Base-by-base conservation (phyloP, 2,329 filamentous ascomycete genomes). In the Sporothrix brunneoviolacea region DNA sequence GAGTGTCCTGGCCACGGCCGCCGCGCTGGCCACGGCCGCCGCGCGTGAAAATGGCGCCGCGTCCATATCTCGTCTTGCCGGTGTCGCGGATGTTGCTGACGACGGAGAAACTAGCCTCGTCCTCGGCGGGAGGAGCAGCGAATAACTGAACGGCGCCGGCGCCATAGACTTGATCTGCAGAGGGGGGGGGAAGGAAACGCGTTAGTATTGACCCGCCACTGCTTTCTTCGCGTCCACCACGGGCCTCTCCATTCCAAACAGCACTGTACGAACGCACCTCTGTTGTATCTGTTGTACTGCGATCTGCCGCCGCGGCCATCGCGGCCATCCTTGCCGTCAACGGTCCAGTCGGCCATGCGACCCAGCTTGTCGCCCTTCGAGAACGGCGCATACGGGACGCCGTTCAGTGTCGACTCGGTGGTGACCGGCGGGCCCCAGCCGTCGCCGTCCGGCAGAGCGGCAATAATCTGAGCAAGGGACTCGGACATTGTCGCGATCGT, bases 361-460 rank as follows among this genome's bases (percentile, higher is more conserved):
- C 93, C 93, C 54, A 98, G 78, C 79, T 96, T 97, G 76, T 98
- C 93, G 67, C 89, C 90, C 73, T 98, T 98, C 60, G 91, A 96
- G 77, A 93, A 98, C 55, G 93, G 93, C 61, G 93, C 93, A 70
- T 96, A 98, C 35, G 93, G 93, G 44, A 97, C 89, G 66, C 93
- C 93, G 67, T 95, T 84, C 63, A 97, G 80, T 55, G 88, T 95
- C 57, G 88, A 95, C 68, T 95, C 88, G 62, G 74, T 82, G 54
- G 90, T 86, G 60, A 86, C 81, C 55, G 86, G 70, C 48, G 91
- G 91, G 54, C 93, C 93, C 93, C 93, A 98, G 69, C 83, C 80
- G 62, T 88, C 84, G 65, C 84, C 83, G 50, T 84, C 75, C 56
- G 85, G 86, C 64, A 89, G 80, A 63, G 80, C 77, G 64, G 83